Evolutionary conservation across 1,284 basidiomycete genomes (phyloP), one percentile per base, ranked within the genome.

Genomic region (Microbotryum scabiosae): DNA sequence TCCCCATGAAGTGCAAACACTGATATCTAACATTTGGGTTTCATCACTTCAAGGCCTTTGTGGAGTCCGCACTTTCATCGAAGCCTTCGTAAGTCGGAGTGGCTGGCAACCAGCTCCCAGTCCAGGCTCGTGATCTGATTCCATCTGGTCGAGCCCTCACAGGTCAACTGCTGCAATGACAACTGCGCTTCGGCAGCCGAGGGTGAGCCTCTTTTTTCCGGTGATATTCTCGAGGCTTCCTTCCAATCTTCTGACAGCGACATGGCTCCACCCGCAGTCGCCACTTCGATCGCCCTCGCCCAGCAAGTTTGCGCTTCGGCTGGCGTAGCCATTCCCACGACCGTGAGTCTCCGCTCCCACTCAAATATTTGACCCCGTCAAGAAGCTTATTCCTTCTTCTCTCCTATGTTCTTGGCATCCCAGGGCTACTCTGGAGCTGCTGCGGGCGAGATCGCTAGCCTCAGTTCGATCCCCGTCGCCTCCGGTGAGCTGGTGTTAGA

Each of bases 271-370:
- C 25, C 16, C 55, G 62, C 32, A 50, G 36, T 58, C 52, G n/a
- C n/a, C 12, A 60, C 56, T 6, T 55, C 52, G 16, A 48, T 60
- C 36, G 32, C 41, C 14, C 64, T 65, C 46, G 58, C 36, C 20
- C 57, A 56, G 43, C 61, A 57, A n/a, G 58, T 65, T 47, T 65
- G 64, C 61, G 64, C 64, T 7, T 43, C 28, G 23, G 55, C 51
- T 4, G 64, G 64, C 16, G 61, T 44, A 2, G 4, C 32, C n/a
- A 36, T 65, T 53, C 36, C 36, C 16, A 41, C 36, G 12, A 41
- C 36, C 36, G 36, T 41, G 14, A 16, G 36, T 41, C 36, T 41
- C 36, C 12, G 16, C 12, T 18, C 16, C 2, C 1, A 18, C 16
- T 41, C 36, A 12, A 16, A 41, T 18, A 16, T 41, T 12, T 16